Conservation (phyloP, 2,329 filamentous ascomycete species). For the Neofusicoccum parvum region DNA sequence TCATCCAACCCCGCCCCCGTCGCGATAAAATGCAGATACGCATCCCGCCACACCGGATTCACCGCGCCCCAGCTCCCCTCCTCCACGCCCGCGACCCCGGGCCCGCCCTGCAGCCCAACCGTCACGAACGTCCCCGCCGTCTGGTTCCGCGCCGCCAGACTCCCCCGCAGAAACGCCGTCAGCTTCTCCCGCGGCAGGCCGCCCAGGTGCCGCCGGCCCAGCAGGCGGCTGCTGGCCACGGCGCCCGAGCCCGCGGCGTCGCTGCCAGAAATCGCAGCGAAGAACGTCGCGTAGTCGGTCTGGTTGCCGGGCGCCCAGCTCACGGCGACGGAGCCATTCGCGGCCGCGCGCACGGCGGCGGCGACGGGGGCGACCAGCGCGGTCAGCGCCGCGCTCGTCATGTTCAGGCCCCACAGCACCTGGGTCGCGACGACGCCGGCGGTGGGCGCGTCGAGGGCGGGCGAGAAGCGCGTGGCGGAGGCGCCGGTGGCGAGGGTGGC, state of each 20-base stretch:
- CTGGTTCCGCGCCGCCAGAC: slow-evolving; percentile 26
- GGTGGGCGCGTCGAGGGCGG: slow-evolving; percentile 32
- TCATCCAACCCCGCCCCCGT: slow-evolving; percentile 26
- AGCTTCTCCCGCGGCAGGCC: slow-evolving; percentile 19
- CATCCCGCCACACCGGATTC: slow-evolving; percentile 37
- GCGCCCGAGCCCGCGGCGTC: slow-evolving; percentile 34
- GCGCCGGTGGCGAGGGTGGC: too few species aligned
- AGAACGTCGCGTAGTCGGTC: slow-evolving; percentile 33
- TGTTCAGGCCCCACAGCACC: slow-evolving; percentile 33
- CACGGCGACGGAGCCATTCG: too few species aligned
- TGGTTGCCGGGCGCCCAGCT: slow-evolving; percentile 28
- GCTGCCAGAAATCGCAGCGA: slow-evolving; percentile 29
- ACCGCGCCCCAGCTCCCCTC: slow-evolving; percentile 31
- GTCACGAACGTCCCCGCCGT: slow-evolving; percentile 28
- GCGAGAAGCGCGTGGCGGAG: slow-evolving; percentile 31
- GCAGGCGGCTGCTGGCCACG: slow-evolving; percentile 37
- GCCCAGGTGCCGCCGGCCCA: slow-evolving; percentile 39
- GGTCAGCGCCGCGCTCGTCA: slow-evolving; percentile 25
- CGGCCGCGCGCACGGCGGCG: neutral
- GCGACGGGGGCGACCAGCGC: slow-evolving; percentile 26
- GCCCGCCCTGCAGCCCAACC: slow-evolving; percentile 32
- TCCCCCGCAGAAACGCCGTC: slow-evolving; percentile 22
- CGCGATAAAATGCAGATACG: slow-evolving; percentile 36
- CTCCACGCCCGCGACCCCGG: slow-evolving; percentile 31
- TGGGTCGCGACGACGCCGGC: slow-evolving; percentile 32